These are phyloP conservation scores for Diaporthe citriasiana DNA, from an alignment of 2,329 filamentous ascomycete species.

Conservation along the genomic window DNA sequence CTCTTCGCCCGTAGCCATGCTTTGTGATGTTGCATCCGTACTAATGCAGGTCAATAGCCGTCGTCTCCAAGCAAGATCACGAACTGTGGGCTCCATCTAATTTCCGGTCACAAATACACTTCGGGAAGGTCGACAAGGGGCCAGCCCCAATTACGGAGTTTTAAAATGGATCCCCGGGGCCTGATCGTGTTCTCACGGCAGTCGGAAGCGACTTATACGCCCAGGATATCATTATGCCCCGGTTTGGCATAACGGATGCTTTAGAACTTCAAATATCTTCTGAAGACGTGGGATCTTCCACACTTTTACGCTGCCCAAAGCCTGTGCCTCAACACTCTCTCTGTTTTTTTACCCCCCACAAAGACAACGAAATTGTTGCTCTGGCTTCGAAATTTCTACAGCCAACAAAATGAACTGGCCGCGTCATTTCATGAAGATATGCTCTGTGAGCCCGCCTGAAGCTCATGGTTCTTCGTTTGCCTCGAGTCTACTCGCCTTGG, in stretches of 20 bases:
- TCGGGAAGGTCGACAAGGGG: neutral
- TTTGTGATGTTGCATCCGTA: slow-evolving; percentile 12
- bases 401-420: neutral
- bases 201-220: neutral
- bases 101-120: neutral
- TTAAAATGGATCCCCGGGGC: neutral
- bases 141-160: neutral
- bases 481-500: neutral
- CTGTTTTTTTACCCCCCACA: neutral
- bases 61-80: neutral
- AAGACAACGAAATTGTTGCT: neutral
- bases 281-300: neutral
- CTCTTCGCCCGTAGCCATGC: neutral
- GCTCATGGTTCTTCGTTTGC: neutral
- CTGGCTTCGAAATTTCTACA: neutral
- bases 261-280: rapidly evolving
- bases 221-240: neutral
- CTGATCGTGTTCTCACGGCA: neutral
- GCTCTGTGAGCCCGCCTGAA: neutral
- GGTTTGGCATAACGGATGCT: too few species aligned
- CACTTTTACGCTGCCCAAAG: neutral
- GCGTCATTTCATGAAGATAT: neutral
- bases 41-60: slow-evolving; percentile 22
- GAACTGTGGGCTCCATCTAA: neutral
- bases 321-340: neutral